Evolutionary conservation across 805 yeast species (phyloP).

Genomic region (Candida sithepensis): DNA sequence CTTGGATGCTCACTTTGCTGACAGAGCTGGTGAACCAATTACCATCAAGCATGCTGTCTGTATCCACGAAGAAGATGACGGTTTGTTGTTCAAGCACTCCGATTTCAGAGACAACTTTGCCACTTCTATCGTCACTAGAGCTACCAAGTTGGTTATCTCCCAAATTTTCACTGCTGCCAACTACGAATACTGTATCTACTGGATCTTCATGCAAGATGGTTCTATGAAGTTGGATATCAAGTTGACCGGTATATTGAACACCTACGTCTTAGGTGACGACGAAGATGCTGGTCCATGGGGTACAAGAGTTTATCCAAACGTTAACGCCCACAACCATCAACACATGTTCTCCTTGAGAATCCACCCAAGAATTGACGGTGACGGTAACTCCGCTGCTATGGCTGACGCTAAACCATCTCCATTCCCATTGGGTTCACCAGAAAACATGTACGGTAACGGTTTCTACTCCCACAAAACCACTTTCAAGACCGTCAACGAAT

Average conservation of each 20-base stretch:
- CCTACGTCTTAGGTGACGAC: slow-evolving; percentile 58
- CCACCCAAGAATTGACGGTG: slow-evolving; percentile 81
- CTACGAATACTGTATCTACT: slow-evolving; percentile 81
- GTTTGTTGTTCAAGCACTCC: slow-evolving; percentile 74
- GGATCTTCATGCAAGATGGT: slow-evolving; percentile 83
- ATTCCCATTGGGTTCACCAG: slow-evolving; percentile 57
- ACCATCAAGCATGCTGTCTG: slow-evolving; percentile 76
- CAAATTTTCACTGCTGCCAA: slow-evolving; percentile 86
- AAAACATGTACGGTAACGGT: slow-evolving; percentile 76
- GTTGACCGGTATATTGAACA: slow-evolving; percentile 80
- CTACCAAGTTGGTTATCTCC: slow-evolving; percentile 67
- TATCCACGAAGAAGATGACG: slow-evolving; percentile 85
- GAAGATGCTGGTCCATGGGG: slow-evolving; percentile 78
- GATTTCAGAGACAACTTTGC: slow-evolving; percentile 79
- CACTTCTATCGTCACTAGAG: slow-evolving; percentile 72
- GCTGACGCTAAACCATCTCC: slow-evolving; percentile 63
- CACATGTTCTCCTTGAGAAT: slow-evolving; percentile 75
- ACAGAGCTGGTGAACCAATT: slow-evolving; percentile 63
- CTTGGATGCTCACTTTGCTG: slow-evolving; percentile 72
- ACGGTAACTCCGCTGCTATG: slow-evolving; percentile 67
- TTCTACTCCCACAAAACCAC: slow-evolving; percentile 61
- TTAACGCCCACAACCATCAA: slow-evolving; percentile 84
- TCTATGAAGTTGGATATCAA: slow-evolving; percentile 75
- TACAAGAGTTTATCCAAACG: slow-evolving; percentile 73
- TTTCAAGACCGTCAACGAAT: slow-evolving; percentile 67